phyloP scores from a whole-genome alignment of 2,329 filamentous ascomycete genomes.

The Rutstroemia sp. region DNA sequence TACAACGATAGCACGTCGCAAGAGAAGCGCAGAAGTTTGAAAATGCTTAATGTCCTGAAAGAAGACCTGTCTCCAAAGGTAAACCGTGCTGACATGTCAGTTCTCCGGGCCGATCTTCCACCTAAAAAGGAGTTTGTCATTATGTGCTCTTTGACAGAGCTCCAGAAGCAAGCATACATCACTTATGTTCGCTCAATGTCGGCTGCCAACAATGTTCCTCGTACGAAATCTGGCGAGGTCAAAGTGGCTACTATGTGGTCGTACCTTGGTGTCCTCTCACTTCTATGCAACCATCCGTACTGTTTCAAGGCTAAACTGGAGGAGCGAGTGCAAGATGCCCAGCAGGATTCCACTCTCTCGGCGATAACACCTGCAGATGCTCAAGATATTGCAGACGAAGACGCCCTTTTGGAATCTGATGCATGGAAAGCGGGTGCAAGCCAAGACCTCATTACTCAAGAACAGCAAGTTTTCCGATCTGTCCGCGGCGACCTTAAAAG shows the following conservation, averaged over 20 bases:
- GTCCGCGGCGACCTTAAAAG: constrained; percentile 31
- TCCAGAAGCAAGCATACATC: constrained; percentile 59
- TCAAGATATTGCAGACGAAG: constrained; percentile 3
- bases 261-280: constrained; percentile 43
- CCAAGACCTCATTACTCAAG: constrained; percentile 18
- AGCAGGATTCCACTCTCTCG: constrained; percentile 9
- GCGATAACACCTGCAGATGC: not conserved
- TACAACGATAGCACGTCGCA: constrained; percentile 51
- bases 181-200: constrained; percentile 39
- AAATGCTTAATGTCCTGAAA: constrained; percentile 64
- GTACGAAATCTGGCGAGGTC: constrained; percentile 30
- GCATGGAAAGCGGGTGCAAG: constrained; percentile 25
- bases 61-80: constrained; percentile 70
- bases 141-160: constrained; percentile 57
- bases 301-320: constrained; percentile 39
- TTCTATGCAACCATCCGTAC: constrained; percentile 52
- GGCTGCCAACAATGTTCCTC: constrained; percentile 10
- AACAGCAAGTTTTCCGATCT: constrained; percentile 4
- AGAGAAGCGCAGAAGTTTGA: constrained; percentile 54
- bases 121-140: constrained; percentile 78
- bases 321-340: constrained; percentile 29
- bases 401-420: constrained; percentile 19
- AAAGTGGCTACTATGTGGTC: constrained; percentile 41
- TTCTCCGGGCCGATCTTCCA: constrained; percentile 60
- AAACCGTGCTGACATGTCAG: constrained; percentile 63